A percentile compares a stretch with the other conserved stretches of the same genome.
Conservation (phyloP, 2,329 filamentous ascomycete species). For the Ceratocystis ficicola region DNA sequence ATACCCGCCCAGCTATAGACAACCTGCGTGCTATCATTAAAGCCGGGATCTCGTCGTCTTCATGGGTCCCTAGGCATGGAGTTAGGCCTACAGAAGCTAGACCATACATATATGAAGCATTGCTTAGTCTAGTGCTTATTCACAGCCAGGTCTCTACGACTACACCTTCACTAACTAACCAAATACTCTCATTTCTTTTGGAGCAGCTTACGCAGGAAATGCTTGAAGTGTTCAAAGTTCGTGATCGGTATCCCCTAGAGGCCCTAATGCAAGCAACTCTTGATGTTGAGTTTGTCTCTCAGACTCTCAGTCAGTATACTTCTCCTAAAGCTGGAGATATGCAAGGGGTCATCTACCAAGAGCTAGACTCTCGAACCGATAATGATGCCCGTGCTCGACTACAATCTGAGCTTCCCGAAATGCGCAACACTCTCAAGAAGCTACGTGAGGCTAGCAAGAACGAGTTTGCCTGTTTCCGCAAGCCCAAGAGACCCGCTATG, state of each 20-base stretch:
- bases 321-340: conserved; percentile 68
- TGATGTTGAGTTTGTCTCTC: conserved; percentile 91
- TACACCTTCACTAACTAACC: conserved; percentile 59
- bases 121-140: conserved; percentile 76
- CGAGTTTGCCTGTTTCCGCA: conserved; percentile 78
- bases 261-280: conserved; percentile 93
- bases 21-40: conserved; percentile 58
- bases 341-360: conserved; percentile 84
- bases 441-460: conserved; percentile 69
- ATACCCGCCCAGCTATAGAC: conserved; percentile 66
- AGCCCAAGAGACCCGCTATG: conserved; percentile 36
- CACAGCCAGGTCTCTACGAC: conserved; percentile 83
- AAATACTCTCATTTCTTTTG: conserved; percentile 76
- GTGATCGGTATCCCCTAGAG: conserved; percentile 58
- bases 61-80: conserved; percentile 53
- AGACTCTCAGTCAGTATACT: conserved; percentile 82
- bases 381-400: conserved; percentile 68
- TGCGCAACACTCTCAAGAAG: conserved; percentile 76
- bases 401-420: conserved; percentile 78
- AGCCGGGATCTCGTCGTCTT: conserved; percentile 54
- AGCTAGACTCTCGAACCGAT: conserved; percentile 78
- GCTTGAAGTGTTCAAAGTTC: conserved; percentile 63
- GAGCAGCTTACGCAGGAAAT: conserved; percentile 69
- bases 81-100: conserved; percentile 60
- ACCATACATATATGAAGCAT: conserved; percentile 78